Conservation (phyloP, 2,329 filamentous ascomycete genomes). For the Curvularia spicifera region DNA sequence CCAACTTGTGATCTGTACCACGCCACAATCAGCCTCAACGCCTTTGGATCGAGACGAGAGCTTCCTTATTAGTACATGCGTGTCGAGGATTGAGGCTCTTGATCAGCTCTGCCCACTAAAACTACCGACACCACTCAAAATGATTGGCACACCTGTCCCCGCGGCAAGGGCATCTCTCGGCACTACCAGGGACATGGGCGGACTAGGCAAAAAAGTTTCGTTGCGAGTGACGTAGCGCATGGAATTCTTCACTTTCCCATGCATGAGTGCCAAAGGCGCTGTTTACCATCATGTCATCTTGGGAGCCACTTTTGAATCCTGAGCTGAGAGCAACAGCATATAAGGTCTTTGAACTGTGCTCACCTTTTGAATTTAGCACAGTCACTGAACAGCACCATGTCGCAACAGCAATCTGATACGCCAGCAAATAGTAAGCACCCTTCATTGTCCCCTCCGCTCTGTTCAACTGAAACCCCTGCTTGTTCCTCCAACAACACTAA, state of each 20-base stretch:
- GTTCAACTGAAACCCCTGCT: neutral
- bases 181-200: conserved; percentile 9
- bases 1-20: conserved; percentile 9
- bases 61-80: conserved; percentile 4
- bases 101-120: conserved; percentile 1
- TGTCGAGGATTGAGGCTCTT: conserved; percentile 1
- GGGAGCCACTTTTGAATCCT: conserved; percentile 1
- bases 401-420: conserved; percentile 12
- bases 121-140: conserved; percentile 1
- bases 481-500: neutral
- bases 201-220: conserved; percentile 22
- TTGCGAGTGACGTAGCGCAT: conserved; percentile 30
- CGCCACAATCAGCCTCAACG: conserved; percentile 10
- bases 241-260: conserved; percentile 32
- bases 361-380: neutral
- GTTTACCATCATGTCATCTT: conserved; percentile 7
- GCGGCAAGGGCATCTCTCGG: conserved; percentile 1
- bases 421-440: conserved; percentile 13
- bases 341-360: neutral
- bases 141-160: conserved; percentile 8
- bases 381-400: conserved; percentile 14
- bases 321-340: neutral
- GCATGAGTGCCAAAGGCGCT: conserved; percentile 4
- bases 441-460: too few relatives aligned
- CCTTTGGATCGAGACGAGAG: conserved; percentile 12